Base-by-base conservation (phyloP, 257 asterid species). In the Solanum tarapatanum region DNA sequence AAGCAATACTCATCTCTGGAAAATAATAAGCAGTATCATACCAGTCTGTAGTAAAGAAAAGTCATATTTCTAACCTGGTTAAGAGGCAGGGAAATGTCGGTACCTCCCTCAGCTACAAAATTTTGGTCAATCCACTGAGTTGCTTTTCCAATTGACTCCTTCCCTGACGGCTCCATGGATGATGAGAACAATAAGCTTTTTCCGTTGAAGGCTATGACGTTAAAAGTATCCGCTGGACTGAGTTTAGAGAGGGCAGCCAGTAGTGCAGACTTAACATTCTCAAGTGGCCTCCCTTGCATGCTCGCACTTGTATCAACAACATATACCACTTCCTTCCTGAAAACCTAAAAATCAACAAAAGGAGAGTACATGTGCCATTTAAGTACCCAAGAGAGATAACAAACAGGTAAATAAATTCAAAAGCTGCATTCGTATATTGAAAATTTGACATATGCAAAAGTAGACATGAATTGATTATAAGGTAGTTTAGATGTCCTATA, bases 291-390 rank as follows among this genome's bases (percentile, higher is more conserved):
- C 68, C 95, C 98, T 37, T 75, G 90, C 98, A 95, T 96, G 95
- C 99, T 96, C 39, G 89, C 94, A 73, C 98, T 96, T 87, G 85
- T 90, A 73, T 96, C 99, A 45, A 96, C 94, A 51, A 95, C 75
- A 91, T 92, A 93, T 77, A 94, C 92, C 88, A 96, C 90, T 89
- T 95, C 95, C 90, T 92, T 96, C 73, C 90, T 91, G 92, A 96
- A 95, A 90, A 91, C 91, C 99, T 96, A 91, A 41, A 68, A 74
- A 64, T 68, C 66, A 55, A 87, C 76, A 70, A 64, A 77, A 76
- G 24, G 26, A 32, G 72, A 66, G 16, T 11, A 36, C 48, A 77
- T 66, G 64, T 26, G 69, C 21, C 48, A 36, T 41, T 17, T 16
- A 26, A 45, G 87, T 72, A 76, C 33, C 35, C 19, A 68, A 30